Evolutionary conservation across 352 stramenopile genomes (phyloP), one percentile per base, ranked within the genome.

Genomic region (Phytophthora crassamura): DNA sequence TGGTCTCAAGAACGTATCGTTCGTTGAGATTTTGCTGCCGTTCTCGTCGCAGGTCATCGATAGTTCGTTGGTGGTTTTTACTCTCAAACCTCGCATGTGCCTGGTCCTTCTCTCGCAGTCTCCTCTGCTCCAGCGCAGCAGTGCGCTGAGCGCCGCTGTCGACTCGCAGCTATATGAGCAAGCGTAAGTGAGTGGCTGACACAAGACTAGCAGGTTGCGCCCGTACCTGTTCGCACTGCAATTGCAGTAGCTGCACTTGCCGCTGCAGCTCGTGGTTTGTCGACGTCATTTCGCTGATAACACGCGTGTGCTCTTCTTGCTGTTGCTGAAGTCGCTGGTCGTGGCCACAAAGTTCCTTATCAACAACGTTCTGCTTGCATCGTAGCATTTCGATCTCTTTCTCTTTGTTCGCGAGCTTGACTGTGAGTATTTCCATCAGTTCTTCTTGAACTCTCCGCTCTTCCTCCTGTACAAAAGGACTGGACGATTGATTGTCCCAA

Each of bases 331-430:
- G 35, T 48, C 74, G 56, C 16, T n/a, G 45, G 50, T 82, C 61
- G 10, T 68, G 67, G 15, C 36, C 57, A n/a, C 28, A 22, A 20
- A 69, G 63, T 39, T 69, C 59, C 25, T 45, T 40, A 51, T 74
- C 60, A 14, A 68, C 46, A 0, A 39, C 38, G 14, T 50, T 61
- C 40, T 80, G 67, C 25, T 88, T 82, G 4, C 64, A 64, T 28
- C 75, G 75, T 20, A 82, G 52, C 25, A 75, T 63, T 38, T 91
- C 83, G 16, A 67, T 70, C 50, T 90, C 81, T 43, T 86, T 84
- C 51, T 90, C 83, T 25, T 84, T 84, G 57, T 88, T 86, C 0
- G 79, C 77, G 22, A 91, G 63, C 16, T 87, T 88, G 33, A 63
- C 51, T 0, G 76, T 83, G 16, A 91, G 76, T 67, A 91, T 83